Conservation (phyloP, 2,329 filamentous ascomycete genomes). For the Teratosphaeria gauchensis region DNA sequence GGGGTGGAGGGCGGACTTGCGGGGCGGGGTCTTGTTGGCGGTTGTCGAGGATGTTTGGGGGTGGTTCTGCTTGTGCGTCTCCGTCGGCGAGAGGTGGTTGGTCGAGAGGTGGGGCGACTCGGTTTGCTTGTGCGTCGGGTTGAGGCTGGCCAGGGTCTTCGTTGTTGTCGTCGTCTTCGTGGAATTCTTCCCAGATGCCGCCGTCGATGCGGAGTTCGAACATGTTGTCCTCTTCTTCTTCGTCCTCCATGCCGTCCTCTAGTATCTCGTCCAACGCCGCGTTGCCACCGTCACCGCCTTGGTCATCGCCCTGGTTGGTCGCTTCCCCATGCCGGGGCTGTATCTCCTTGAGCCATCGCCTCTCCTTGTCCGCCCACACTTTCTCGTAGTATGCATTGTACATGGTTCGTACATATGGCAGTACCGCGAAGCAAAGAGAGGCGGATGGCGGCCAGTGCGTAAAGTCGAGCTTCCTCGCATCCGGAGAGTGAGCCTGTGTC, state of each 20-base stretch:
- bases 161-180: constrained; percentile 11
- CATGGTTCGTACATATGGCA: constrained; percentile 55
- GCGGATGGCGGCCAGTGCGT: constrained; percentile 58
- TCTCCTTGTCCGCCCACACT: constrained; percentile 48
- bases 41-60: constrained; percentile 8
- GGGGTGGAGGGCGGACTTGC: not conserved
- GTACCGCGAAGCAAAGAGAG: constrained; percentile 53
- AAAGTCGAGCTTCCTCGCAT: constrained; percentile 37
- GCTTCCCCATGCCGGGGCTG: constrained; percentile 40
- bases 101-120: constrained; percentile 2
- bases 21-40: not conserved
- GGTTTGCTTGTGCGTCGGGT: constrained; percentile 1
- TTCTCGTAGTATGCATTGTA: constrained; percentile 56
- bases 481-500: constrained; percentile 38
- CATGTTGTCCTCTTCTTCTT: constrained; percentile 11
- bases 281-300: constrained; percentile 5
- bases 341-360: constrained; percentile 53
- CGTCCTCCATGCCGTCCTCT: constrained; percentile 15
- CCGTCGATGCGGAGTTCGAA: constrained; percentile 28
- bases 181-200: constrained; percentile 34
- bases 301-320: constrained; percentile 10
- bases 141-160: constrained; percentile 14
- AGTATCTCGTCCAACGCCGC: constrained; percentile 5
- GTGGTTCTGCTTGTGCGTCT: constrained; percentile 6
- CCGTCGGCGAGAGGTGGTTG: constrained; percentile 19